Evolutionary conservation across 768 basidiomycete species (phyloP).

Genomic region (Boletus vinaceobasis): DNA sequence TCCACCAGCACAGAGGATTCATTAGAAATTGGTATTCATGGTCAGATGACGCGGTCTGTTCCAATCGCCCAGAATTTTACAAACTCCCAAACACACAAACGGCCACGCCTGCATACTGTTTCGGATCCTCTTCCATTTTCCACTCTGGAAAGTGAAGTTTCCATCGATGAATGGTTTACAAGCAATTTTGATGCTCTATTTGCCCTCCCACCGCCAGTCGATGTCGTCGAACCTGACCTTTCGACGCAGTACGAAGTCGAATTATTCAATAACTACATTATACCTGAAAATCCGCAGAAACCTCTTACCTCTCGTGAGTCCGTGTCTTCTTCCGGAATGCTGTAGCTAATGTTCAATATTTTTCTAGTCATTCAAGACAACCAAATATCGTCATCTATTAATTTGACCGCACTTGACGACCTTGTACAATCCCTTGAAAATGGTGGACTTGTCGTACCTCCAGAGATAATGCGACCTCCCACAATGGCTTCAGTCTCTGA

Average conservation of each 20-base stretch:
- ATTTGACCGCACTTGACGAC: slow-evolving; percentile 1
- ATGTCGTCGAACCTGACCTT: slow-evolving; percentile 21
- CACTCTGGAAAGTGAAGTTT: slow-evolving; percentile 12
- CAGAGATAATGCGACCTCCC: not conserved
- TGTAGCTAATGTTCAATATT: not conserved
- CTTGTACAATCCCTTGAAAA: slow-evolving; percentile 5
- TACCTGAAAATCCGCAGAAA: slow-evolving; percentile 5
- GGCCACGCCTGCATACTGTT: slow-evolving; percentile 26
- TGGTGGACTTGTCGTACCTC: not conserved
- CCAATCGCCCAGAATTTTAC: not conserved
- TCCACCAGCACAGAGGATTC: not conserved
- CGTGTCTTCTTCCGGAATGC: not conserved
- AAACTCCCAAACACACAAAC: slow-evolving; percentile 24
- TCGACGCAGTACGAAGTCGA: slow-evolving; percentile 32
- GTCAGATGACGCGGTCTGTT: not conserved
- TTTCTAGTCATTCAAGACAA: not conserved
- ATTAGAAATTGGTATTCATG: not conserved
- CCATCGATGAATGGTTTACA: slow-evolving; percentile 37
- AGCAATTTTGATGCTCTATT: slow-evolving; percentile 22
- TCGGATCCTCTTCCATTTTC: slow-evolving; percentile 30
- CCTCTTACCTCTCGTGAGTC: not conserved
- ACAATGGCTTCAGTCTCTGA: not conserved
- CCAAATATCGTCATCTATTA: not conserved
- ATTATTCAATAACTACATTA: slow-evolving; percentile 26
- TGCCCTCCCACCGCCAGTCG: slow-evolving; percentile 21